phyloP scores from a whole-genome alignment of 306 rosid species.

The Alnus glutinosa region DNA sequence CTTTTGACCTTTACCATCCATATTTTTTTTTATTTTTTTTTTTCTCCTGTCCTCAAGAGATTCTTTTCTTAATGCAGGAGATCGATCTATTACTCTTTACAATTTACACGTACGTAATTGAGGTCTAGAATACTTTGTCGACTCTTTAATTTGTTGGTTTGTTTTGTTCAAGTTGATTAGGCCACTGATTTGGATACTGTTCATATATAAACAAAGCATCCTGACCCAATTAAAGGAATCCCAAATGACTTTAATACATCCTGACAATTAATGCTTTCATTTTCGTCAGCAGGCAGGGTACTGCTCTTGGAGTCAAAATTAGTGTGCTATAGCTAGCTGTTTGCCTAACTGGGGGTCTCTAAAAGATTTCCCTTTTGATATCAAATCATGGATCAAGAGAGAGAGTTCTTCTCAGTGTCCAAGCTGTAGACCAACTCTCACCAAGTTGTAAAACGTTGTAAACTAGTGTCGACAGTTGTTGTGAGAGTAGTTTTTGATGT shows the following conservation, averaged over 20 bases:
- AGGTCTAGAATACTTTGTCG: no score
- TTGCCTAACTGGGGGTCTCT: not conserved
- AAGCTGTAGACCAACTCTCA: conserved; percentile 23
- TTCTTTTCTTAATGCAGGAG: no score
- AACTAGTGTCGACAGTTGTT: not conserved
- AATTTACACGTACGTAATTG: no score
- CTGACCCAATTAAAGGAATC: not conserved
- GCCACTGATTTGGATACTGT: not conserved
- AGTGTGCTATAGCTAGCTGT: no score
- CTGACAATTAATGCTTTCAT: not conserved
- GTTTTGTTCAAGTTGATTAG: not conserved
- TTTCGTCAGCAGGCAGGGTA: not conserved
- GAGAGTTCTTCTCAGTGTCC: not conserved
- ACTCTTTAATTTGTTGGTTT: no score
- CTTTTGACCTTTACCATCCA: conserved; percentile 35
- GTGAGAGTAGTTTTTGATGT: not conserved
- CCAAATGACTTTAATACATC: not conserved
- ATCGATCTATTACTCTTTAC: no score
- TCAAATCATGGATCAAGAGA: not conserved
- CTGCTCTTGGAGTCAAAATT: no score
- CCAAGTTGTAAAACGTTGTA: not conserved
- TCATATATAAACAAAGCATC: not conserved
- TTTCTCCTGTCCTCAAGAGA: no score
- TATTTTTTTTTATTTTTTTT: conserved; percentile 1
- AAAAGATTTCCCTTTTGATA: conserved; percentile 14